phyloP scores from a whole-genome alignment of 2,329 filamentous ascomycete species.

The Scytalidium lignicola region DNA sequence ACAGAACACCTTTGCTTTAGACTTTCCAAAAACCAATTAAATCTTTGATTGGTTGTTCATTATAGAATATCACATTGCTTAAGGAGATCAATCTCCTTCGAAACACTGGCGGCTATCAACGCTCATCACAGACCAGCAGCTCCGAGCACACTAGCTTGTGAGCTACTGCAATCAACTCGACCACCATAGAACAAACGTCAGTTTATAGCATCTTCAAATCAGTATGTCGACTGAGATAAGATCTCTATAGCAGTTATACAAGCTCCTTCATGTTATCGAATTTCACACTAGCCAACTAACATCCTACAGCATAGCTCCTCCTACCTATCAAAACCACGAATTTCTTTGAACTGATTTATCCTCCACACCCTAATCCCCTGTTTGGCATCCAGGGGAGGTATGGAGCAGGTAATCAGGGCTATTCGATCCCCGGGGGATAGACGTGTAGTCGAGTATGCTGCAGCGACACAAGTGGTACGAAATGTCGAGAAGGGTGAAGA shows the following conservation, averaged over 20 bases:
- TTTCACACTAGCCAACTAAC: neutral
- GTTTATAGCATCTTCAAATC: neutral
- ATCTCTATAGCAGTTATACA: neutral
- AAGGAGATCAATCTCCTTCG: slow-evolving; percentile 5
- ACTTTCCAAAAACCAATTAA: too few species aligned
- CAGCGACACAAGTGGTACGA: slow-evolving; percentile 4
- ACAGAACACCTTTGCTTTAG: too few species aligned
- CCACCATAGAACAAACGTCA: slow-evolving; percentile 10
- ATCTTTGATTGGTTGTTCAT: too few species aligned
- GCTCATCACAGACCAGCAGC: slow-evolving; percentile 7
- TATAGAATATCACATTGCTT: neutral
- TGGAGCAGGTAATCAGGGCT: slow-evolving; percentile 2
- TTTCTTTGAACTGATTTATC: neutral
- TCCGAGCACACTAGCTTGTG: slow-evolving; percentile 6
- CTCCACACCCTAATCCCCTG: neutral
- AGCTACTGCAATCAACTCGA: slow-evolving; percentile 7
- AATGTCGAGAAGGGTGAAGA: neutral
- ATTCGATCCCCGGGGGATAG: slow-evolving; percentile 3
- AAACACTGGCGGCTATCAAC: slow-evolving; percentile 9
- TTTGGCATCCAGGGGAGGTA: neutral
- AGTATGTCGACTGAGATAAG: neutral
- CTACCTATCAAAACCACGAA: neutral
- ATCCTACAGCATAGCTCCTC: neutral
- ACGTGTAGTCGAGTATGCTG: slow-evolving; percentile 3
- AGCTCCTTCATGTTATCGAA: neutral